Conservation (phyloP, 495 filamentous ascomycete species). For the Xylaria sp. region DNA sequence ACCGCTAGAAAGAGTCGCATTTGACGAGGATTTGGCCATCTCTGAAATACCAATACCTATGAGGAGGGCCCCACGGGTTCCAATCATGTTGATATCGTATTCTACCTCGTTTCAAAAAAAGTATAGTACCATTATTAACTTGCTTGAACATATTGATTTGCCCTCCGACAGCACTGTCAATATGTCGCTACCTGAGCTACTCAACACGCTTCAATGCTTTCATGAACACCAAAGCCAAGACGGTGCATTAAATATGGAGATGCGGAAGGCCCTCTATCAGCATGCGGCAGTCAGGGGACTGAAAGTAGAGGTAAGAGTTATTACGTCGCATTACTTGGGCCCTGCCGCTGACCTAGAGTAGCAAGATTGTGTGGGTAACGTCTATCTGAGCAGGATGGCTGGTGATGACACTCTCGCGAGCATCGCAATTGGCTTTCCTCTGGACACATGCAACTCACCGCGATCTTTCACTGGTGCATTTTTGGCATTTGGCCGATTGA, state of each 20-base stretch:
- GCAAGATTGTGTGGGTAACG: constrained; percentile 20
- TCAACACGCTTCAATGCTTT: neutral
- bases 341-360: neutral
- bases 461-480: neutral
- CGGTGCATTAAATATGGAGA: neutral
- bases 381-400: neutral
- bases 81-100: no score
- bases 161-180: neutral
- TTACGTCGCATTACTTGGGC: neutral
- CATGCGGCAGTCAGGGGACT: neutral
- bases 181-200: neutral
- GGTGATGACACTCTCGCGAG: neutral
- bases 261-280: constrained; percentile 8
- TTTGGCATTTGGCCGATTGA: constrained; percentile 1
- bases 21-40: neutral
- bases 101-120: no score
- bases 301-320: neutral
- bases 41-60: neutral
- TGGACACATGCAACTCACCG: neutral
- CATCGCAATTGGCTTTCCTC: constrained; percentile 15
- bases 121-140: no score
- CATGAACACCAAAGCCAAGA: constrained; percentile 5
- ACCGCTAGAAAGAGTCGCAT: neutral
- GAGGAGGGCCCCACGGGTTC: no score
- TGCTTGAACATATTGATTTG: neutral